These are phyloP conservation scores for Terfezia boudieri DNA, from an alignment of 495 filamentous ascomycete species.

Conservation along the genomic window DNA sequence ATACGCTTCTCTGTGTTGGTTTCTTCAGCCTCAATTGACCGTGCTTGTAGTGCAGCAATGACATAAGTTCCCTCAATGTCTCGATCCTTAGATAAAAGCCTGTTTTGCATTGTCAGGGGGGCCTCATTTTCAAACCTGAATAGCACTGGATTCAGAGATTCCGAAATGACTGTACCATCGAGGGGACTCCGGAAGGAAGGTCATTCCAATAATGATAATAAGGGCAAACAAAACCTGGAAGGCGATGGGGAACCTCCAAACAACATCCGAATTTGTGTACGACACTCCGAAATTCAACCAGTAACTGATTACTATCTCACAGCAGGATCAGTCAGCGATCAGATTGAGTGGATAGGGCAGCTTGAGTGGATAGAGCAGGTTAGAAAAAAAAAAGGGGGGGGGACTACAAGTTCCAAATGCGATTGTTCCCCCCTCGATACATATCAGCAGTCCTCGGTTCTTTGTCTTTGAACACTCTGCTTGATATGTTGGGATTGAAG, in stretches of 20 bases:
- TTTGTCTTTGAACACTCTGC: conserved; percentile 39
- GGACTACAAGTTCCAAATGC: conserved; percentile 39
- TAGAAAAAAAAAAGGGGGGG: neutral
- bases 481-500: conserved; percentile 61
- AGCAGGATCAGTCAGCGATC: neutral
- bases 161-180: conserved; percentile 26
- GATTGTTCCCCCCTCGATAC: conserved; percentile 61
- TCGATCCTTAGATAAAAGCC: conserved; percentile 39
- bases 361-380: no score
- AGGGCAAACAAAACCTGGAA: conserved; percentile 60
- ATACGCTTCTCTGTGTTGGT: conserved; percentile 33
- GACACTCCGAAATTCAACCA: conserved; percentile 64
- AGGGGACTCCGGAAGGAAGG: conserved; percentile 51
- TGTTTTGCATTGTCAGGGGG: conserved; percentile 4
- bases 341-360: no score
- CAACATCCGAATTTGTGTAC: conserved; percentile 39
- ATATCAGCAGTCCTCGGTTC: conserved; percentile 63
- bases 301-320: conserved; percentile 40
- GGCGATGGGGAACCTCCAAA: conserved; percentile 68
- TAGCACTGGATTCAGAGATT: neutral
- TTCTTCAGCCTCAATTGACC: conserved; percentile 34
- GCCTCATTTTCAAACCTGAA: neutral
- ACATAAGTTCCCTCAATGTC: conserved; percentile 45
- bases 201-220: conserved; percentile 40
- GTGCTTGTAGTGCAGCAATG: conserved; percentile 41